Percentiles rank a stretch among this genome's conserved stretches.
phyloP scores from a whole-genome alignment of 179 eudicot genomes.

The Spergularia azorica region DNA sequence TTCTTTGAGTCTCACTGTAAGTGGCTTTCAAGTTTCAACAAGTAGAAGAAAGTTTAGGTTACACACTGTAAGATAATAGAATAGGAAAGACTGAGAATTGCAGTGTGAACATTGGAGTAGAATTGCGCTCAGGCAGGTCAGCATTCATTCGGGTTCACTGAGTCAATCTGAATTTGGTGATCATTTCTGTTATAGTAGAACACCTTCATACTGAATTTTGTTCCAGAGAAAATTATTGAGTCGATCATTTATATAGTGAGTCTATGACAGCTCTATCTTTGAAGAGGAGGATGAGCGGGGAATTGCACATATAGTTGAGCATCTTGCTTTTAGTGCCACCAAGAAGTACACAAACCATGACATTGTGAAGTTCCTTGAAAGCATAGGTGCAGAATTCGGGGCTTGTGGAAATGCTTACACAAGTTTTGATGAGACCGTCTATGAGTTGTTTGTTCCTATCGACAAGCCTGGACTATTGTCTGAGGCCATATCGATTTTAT shows the following conservation, averaged over 20 bases:
- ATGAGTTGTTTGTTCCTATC: slow-evolving; percentile 83
- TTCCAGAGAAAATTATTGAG: not conserved
- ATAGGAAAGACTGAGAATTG: not conserved
- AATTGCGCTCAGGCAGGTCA: not conserved
- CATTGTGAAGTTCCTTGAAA: slow-evolving; percentile 78
- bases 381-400: slow-evolving; percentile 87
- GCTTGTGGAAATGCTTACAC: slow-evolving; percentile 90
- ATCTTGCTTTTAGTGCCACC: slow-evolving; percentile 90
- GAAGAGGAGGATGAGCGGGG: slow-evolving; percentile 86
- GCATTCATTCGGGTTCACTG: not conserved
- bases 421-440: slow-evolving; percentile 79
- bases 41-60: not conserved
- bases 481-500: slow-evolving; percentile 75
- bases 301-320: slow-evolving; percentile 87
- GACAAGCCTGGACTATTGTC: slow-evolving; percentile 86
- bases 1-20: not conserved
- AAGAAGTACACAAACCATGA: slow-evolving; percentile 82
- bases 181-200: not conserved
- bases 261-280: slow-evolving; percentile 63
- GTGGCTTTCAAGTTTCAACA: not conserved
- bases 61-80: too few relatives aligned
- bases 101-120: too few relatives aligned
- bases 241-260: not conserved
- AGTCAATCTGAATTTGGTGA: not conserved
- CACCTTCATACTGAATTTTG: not conserved